phyloP scores from a whole-genome alignment of 805 yeast genomes.

The Saturnispora galanensis region DNA sequence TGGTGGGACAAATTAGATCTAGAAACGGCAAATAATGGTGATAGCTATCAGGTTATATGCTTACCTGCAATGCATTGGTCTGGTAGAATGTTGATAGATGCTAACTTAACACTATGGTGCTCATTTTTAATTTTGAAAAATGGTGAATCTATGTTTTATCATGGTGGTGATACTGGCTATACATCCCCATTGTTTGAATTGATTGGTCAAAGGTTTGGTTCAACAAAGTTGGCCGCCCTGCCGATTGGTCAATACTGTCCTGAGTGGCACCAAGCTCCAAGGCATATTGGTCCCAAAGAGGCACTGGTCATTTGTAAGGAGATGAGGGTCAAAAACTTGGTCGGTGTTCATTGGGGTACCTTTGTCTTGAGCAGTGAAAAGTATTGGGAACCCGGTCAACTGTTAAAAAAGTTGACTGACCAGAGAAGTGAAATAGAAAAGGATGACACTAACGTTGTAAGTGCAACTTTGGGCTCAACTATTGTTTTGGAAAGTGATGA shows the following conservation, averaged over 20 bases:
- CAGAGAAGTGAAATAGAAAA: no score
- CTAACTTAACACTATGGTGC: slow-evolving; percentile 82
- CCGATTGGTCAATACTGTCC: slow-evolving; percentile 97
- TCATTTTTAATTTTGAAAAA: slow-evolving; percentile 65
- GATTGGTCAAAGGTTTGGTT: slow-evolving; percentile 59
- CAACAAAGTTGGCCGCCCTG: slow-evolving; percentile 55
- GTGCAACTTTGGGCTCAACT: slow-evolving; percentile 44
- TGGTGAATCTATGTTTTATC: slow-evolving; percentile 66
- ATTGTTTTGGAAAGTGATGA: slow-evolving; percentile 34
- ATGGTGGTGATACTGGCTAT: slow-evolving; percentile 94
- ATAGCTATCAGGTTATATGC: slow-evolving; percentile 70
- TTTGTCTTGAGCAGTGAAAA: slow-evolving; percentile 84
- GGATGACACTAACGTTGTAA: no score
- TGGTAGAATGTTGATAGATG: slow-evolving; percentile 71
- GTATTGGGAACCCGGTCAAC: slow-evolving; percentile 69
- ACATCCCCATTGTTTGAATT: slow-evolving; percentile 58
- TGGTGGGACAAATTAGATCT: slow-evolving; percentile 74
- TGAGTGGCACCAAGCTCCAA: slow-evolving; percentile 83
- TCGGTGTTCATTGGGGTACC: slow-evolving; percentile 97
- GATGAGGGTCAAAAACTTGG: slow-evolving; percentile 48
- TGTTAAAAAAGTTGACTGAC: slow-evolving; percentile 42
- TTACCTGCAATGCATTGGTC: slow-evolving; percentile 98
- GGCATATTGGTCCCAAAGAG: slow-evolving; percentile 80
- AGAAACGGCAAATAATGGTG: slow-evolving; percentile 21
- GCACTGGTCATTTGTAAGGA: slow-evolving; percentile 58